Evolutionary conservation across 2,329 filamentous ascomycete genomes (phyloP).

Genomic region (Talaromyces marneffei): DNA sequence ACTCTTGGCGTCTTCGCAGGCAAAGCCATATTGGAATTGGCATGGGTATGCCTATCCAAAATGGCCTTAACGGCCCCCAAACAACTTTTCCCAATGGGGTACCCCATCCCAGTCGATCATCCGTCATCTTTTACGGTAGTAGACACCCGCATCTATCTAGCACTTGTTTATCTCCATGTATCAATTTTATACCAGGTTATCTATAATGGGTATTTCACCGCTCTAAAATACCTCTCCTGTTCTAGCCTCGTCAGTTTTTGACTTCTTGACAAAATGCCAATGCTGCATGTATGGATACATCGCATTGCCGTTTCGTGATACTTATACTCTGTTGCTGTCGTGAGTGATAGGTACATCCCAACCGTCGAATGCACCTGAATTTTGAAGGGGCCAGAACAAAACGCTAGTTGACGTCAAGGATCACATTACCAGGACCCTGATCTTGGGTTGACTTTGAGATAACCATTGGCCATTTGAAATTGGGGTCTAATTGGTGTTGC

Average conservation of each 20-base stretch:
- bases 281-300: background rate
- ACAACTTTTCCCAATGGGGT: background rate
- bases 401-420: background rate
- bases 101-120: slow-evolving; percentile 1
- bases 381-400: background rate
- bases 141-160: background rate
- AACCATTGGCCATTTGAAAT: background rate
- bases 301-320: background rate
- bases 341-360: background rate
- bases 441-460: background rate
- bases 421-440: background rate
- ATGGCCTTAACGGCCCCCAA: slow-evolving; percentile 6
- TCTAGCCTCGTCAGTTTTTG: background rate
- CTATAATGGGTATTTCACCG: background rate
- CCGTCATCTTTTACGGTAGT: background rate
- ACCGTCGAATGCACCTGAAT: background rate
- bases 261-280: no score
- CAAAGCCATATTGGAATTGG: background rate
- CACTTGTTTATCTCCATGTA: background rate
- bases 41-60: background rate
- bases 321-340: background rate
- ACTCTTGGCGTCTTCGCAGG: background rate
- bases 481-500: background rate
- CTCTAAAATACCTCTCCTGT: background rate
- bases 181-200: background rate